Base-by-base conservation (phyloP, 805 yeast species). In the Torulaspora maleeae region DNA sequence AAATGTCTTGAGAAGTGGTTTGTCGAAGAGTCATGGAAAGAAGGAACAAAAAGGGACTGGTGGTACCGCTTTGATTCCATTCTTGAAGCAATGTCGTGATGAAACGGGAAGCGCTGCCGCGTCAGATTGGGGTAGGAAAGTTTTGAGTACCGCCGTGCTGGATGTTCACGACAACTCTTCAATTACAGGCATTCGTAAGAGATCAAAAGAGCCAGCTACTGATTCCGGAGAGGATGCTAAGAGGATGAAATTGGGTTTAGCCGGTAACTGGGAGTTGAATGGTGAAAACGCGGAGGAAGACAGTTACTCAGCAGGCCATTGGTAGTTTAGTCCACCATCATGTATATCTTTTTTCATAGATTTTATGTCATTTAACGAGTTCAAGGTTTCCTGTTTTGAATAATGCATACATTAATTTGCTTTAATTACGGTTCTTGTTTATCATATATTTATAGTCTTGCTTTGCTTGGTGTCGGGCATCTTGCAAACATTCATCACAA, bases 31-130 rank as follows among this genome's bases (percentile, higher is more conserved):
- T 28, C 74, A 71, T 50, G 72, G 70, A 36, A 73, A 73, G 47
- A 74, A 72, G 35, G 83, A 77, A 47, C 79, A 77, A 52, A 78
- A 79, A 55, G 97, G 98, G 12, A 90, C 98, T 1, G 98, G 98
- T 16, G 97, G 98, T 36, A 90, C 97, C 0, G 82, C 95, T 1
- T 73, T 90, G 57, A 76, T 90, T 47, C 96, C 96, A 22, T 91
- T 90, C 69, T 74, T 90, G 62, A 90, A 89, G 66, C 97, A 91
- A 66, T 91, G 96, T 55, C 78, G 97, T 64, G 97, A 90, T 68
- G 97, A 90, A 63, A 90, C 96, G 2, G 95, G 95, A 35, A 93
- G 85, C 56, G 79, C 89, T 10, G 96, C 96, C 17, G 96, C 95
- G 20, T 91, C 96, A 45, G 76, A 72, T 38, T 89, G 97, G 97